Base-by-base conservation (phyloP, 2,329 filamentous ascomycete genomes). In the Paecilomyces formosus region DNA sequence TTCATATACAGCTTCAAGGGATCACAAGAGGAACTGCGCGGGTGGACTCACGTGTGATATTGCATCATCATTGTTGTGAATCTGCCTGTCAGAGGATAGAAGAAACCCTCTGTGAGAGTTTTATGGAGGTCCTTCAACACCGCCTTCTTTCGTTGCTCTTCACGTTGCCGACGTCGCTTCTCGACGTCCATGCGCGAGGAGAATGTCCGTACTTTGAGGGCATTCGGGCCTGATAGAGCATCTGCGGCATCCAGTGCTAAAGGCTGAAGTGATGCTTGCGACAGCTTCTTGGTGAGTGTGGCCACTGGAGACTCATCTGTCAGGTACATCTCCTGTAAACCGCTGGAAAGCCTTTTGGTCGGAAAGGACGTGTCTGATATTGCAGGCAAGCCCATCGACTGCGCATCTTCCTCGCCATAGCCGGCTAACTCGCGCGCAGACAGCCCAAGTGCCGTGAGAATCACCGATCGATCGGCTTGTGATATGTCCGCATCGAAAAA, bases 401-500 rank as follows among this genome's bases (percentile, higher is more conserved):
- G 70, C 33, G 78, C 75, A 57, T 82, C 80, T 18, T 81, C 78
- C 55, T 80, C 74, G 18, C 88, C 85, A 63, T 89, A 85, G 0
- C 94, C 92, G 1, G 91, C 90, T 9, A 99, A 75, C 73, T 97
- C 92, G 59, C 93, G 84, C 1, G 90, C 90, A 30, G 88, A 85
- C 0, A 99, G 77, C 0, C 92, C 93, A 3, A 99, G 78, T 0
- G 90, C 87, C 21, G 90, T 88, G 56, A 99, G 85, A 39, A 97
- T 82, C 0, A 89, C 85, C 7, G 88, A 89, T 45, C 94, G 84
- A 71, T 97, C 93, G 0, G 87, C 84, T 39, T 97, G 78, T 0
- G 92, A 96, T 72, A 94, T 92, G 70, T 99, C 94, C 15, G 92
- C 92, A 50, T 91, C 88, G 70, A 97, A 97, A 70, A 94, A 95